Conservation (phyloP, 176 grass and related monocot species). For the Zizania latifolia region DNA sequence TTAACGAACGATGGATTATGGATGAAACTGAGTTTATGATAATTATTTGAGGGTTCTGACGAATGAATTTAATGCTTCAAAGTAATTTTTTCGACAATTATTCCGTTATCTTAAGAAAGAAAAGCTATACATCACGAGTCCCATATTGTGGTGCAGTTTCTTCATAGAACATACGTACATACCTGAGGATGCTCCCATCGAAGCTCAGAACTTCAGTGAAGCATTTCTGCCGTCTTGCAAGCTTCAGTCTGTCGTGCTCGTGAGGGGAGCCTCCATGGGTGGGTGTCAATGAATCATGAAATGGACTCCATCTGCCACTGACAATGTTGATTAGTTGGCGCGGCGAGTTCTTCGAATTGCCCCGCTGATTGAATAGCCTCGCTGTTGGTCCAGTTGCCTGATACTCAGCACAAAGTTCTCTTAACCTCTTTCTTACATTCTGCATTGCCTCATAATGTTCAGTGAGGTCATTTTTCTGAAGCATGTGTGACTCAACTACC, state of each 20-base stretch:
- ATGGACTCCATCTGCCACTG: slow-evolving; percentile 76
- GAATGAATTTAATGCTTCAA: no score
- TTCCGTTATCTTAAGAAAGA: no score
- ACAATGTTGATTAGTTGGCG: slow-evolving; percentile 58
- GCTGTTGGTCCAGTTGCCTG: slow-evolving; percentile 79
- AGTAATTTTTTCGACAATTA: no score
- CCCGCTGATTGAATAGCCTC: slow-evolving; percentile 63
- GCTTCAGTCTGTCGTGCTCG: slow-evolving; percentile 48
- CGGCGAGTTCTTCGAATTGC: slow-evolving; percentile 39
- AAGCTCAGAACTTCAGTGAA: slow-evolving; percentile 88
- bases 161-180: slow-evolving; percentile 27
- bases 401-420: slow-evolving; percentile 75
- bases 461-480: slow-evolving; percentile 57
- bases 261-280: slow-evolving; percentile 22
- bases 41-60: no score
- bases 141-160: not conserved
- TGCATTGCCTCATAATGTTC: slow-evolving; percentile 79
- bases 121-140: not conserved
- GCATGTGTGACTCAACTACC: slow-evolving; percentile 52
- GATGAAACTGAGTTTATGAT: no score
- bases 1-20: no score
- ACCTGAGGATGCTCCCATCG: slow-evolving; percentile 91
- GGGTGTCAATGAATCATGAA: slow-evolving; percentile 44
- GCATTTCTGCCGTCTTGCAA: slow-evolving; percentile 51
- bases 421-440: slow-evolving; percentile 63